Base-by-base conservation (phyloP, 495 filamentous ascomycete species). In the Schizothecium vesticola region DNA sequence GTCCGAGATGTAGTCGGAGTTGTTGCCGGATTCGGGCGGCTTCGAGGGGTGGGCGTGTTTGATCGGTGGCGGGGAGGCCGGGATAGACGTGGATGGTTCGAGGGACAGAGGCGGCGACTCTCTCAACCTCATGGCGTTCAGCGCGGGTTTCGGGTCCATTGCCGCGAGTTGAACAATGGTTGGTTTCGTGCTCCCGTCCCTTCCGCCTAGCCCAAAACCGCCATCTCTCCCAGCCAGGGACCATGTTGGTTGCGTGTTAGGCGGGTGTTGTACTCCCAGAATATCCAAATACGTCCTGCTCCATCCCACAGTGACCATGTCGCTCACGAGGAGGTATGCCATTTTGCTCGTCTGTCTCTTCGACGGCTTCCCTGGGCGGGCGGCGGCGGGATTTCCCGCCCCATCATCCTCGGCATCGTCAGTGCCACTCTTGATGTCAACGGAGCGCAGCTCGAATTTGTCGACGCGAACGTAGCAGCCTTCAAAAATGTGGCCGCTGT, bases 401-500 rank as follows among this genome's bases (percentile, higher is more conserved):
- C 43, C 43, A 51, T 51, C 43, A n/a, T 51, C 43, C 1, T n/a
- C 43, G 43, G n/a, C 43, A 51, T 51, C 43, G 6, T 8, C 43
- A 9, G 16, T 43, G 63, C 25, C 58, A 24, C n/a, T 63, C 33
- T 55, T 56, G 61, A 67, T 16, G 5, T 60, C 71, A 22, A 71
- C 36, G 11, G 16, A 19, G 21, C 61, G 58, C 55, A 78, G 0
- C 64, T 74, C 68, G 36, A 79, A 77, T 36, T 67, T 56, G 62
- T 77, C 78, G 29, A 82, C 51, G 67, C 73, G 74, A 8, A 83
- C 77, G 66, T 80, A 82, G 29, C 75, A 77, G 9, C 82, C 82
- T 29, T 79, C 78, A 6, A 67, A 70, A 26, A 83, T 70, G 36
- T 74, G 69, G 28, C 75, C 79, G 22, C 65, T 26, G 26, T 84